Evolutionary conservation across 2,329 filamentous ascomycete genomes (phyloP), one percentile per base, ranked within the genome.

Genomic region (Dactylellina cionopaga): DNA sequence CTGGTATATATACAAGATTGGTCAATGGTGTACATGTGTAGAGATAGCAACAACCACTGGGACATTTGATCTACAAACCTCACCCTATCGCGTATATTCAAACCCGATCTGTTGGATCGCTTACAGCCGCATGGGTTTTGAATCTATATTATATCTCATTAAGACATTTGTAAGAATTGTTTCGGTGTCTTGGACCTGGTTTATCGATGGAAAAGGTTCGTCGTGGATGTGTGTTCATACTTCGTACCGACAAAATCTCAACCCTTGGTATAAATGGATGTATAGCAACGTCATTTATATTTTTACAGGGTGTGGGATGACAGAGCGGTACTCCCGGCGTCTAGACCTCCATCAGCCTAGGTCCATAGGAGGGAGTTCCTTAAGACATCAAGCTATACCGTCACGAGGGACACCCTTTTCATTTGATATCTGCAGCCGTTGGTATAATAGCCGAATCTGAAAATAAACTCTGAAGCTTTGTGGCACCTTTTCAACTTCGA

Each of bases 381-480:
- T 31, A 46, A 51, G 44, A 35, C 31, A 55, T 24, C 24, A 24
- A 31, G 46, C 31, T 17, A 7, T 25, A 33, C 24, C 58, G 66
- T 71, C 66, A 71, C 66, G 58, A 71, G 66, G 66, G 35, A 22
- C 55, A 56, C 19, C 49, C 47, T 56, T 70, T 54, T 58, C 66
- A 63, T 71, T 63, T 63, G 49, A 64, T 52, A 33, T 58, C 46
- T 52, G 47, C 66, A 64, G 56, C 66, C 56, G 58, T 63, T 51
- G 66, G 59, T 64, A 58, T 58, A 43, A 64, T 51, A 58, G 22
- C 49, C 58, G 58, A 66, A 66, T 58, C 35, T n/a, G 17, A 24
- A 58, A 27, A 66, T 25, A 47, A 56, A 56, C 51, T 44, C 39
- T 51, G 51, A 41, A 19, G n/a, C 7, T 33, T 47, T 66, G 52